Percentiles rank a stretch among this genome's conserved stretches.
Evolutionary conservation across 2,329 filamentous ascomycete genomes (phyloP).

Genomic region (Neonectria magnoliae): DNA sequence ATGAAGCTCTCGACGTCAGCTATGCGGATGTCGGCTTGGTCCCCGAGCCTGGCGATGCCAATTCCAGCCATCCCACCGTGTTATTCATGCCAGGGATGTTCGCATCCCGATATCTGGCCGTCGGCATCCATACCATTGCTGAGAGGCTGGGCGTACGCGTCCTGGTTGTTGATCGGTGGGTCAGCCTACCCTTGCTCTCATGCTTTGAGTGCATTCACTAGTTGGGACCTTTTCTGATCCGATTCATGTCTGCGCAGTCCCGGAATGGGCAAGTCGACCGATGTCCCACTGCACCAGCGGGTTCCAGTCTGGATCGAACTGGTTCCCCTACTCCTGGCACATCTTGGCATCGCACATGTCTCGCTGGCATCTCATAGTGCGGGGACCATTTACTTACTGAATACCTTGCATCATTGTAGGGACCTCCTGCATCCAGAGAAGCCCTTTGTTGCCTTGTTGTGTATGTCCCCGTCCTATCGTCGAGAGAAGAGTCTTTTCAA

Average conservation of each 20-base stretch:
- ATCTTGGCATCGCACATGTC: constrained; percentile 47
- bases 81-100: constrained; percentile 46
- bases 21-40: constrained; percentile 44
- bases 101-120: constrained; percentile 40
- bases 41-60: not conserved
- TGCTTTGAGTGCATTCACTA: not conserved
- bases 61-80: constrained; percentile 35
- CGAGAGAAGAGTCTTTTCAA: too few species aligned
- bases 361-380: constrained; percentile 45
- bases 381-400: constrained; percentile 46
- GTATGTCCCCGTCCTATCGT: constrained; percentile 7
- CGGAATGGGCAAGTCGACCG: constrained; percentile 41
- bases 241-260: constrained; percentile 41
- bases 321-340: constrained; percentile 46
- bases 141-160: constrained; percentile 45
- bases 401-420: constrained; percentile 41
- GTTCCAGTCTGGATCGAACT: constrained; percentile 42
- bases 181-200: constrained; percentile 37
- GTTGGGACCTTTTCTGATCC: not conserved
- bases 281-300: constrained; percentile 30
- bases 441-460: constrained; percentile 36
- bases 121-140: constrained; percentile 47
- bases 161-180: constrained; percentile 45
- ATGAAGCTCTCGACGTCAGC: constrained; percentile 36
- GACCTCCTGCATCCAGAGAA: constrained; percentile 37